These are phyloP conservation scores for Gracilariopsis chorda DNA, from an alignment of 23 red algal species.

Conservation along the genomic window DNA sequence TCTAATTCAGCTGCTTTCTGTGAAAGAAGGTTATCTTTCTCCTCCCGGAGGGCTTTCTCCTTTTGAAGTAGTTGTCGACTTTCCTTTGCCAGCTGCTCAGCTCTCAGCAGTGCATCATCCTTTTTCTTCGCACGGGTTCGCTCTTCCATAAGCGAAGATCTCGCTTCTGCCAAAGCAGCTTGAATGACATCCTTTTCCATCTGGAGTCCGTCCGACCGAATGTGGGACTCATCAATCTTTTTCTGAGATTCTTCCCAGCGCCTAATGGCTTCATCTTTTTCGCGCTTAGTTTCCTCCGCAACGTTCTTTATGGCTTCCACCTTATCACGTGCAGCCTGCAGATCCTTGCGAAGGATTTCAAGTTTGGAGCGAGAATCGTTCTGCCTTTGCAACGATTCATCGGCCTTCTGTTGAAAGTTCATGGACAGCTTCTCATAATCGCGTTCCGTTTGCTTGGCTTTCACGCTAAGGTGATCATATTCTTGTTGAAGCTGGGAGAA, in stretches of 20 bases:
- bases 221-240: not conserved
- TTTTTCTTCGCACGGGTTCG: not conserved
- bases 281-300: not conserved
- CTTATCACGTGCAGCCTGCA: not conserved
- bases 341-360: not conserved
- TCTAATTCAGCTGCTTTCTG: slow-evolving; percentile 9
- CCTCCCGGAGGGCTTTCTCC: not conserved
- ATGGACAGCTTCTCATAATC: not conserved
- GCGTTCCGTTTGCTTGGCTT: not conserved
- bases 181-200: slow-evolving; percentile 23
- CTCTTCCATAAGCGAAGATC: not conserved
- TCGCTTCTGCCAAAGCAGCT: not conserved
- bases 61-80: not conserved
- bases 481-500: not conserved
- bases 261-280: not conserved
- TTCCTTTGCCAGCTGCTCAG: not conserved
- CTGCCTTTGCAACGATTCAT: not conserved
- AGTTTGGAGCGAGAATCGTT: not conserved
- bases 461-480: not conserved
- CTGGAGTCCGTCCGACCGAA: not conserved
- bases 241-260: not conserved
- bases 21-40: not conserved
- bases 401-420: not conserved
- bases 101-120: not conserved
- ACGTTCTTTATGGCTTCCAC: not conserved